A percentile compares a stretch with the other conserved stretches of the same genome.
phyloP scores from a whole-genome alignment of 208 protist species.

The Leishmania aethiopica region DNA sequence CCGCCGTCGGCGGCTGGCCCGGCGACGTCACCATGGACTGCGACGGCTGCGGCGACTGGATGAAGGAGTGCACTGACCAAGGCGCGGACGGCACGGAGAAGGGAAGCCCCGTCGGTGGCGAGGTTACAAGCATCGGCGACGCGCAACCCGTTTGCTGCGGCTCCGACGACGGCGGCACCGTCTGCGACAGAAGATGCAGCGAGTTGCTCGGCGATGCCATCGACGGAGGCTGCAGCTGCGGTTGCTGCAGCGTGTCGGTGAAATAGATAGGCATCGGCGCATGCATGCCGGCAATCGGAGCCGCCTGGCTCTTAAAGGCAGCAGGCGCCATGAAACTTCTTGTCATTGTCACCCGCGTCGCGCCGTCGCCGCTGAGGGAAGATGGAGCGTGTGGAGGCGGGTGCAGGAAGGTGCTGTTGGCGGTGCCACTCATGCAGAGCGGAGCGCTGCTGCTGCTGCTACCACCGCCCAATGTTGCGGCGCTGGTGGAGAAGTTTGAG shows the following conservation, averaged over 20 bases:
- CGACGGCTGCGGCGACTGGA: not conserved
- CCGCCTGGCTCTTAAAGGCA: not conserved
- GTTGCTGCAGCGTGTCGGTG: slow-evolving; percentile 5
- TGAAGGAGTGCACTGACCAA: slow-evolving; percentile 4
- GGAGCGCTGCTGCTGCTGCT: slow-evolving; percentile 2
- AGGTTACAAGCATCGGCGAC: not conserved
- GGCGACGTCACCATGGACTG: not conserved
- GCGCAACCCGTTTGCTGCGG: not conserved
- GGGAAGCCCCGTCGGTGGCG: not conserved
- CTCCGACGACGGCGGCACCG: not conserved
- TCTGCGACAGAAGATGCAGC: slow-evolving; percentile 2
- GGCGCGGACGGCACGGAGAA: not conserved
- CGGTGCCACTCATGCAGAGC: not conserved
- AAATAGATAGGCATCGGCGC: not conserved
- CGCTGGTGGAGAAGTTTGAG: slow-evolving; percentile 12
- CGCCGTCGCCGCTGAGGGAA: not conserved
- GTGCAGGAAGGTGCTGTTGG: not conserved
- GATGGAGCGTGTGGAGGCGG: not conserved
- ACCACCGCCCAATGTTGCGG: not conserved
- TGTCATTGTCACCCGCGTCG: not conserved
- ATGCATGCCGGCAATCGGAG: not conserved
- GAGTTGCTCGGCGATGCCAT: not conserved
- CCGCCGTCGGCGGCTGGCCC: not conserved
- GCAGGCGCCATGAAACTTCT: slow-evolving; percentile 1
- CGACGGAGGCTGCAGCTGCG: not conserved